Evolutionary conservation across 2,329 filamentous ascomycete species (phyloP).

Genomic region (Aspergillus clavatus): DNA sequence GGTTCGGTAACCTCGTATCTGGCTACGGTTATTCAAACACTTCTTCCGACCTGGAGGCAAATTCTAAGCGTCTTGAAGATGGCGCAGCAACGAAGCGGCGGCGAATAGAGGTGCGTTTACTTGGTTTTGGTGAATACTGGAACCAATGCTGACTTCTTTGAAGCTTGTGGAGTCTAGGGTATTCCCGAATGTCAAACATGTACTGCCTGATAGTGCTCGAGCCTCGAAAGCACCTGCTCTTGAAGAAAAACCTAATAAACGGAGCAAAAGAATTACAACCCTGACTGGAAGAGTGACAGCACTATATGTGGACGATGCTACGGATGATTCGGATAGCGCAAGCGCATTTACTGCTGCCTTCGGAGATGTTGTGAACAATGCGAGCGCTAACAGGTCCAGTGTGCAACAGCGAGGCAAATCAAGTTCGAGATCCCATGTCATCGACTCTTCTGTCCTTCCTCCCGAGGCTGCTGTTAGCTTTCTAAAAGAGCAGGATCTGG

Average conservation of each 20-base stretch:
- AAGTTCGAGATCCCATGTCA: constrained; percentile 26
- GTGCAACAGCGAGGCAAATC: constrained; percentile 15
- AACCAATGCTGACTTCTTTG: constrained; percentile 3
- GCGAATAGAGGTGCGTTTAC: constrained; percentile 32
- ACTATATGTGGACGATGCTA: constrained; percentile 52
- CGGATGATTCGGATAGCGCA: constrained; percentile 12
- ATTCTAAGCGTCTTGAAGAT: constrained; percentile 12
- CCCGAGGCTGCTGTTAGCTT: constrained; percentile 64
- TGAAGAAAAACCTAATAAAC: constrained; percentile 41
- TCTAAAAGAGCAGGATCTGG: constrained; percentile 65
- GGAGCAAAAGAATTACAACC: constrained; percentile 67
- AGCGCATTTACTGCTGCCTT: constrained; percentile 5
- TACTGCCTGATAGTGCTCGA: constrained; percentile 3
- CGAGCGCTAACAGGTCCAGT: constrained; percentile 4
- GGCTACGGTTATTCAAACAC: constrained; percentile 38
- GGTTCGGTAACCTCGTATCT: constrained; percentile 36
- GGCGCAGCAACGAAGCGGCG: constrained; percentile 34
- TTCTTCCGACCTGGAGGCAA: constrained; percentile 8
- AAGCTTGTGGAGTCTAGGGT: constrained; percentile 25
- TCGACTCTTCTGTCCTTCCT: constrained; percentile 59
- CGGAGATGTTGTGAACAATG: neutral
- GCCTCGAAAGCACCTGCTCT: constrained; percentile 10
- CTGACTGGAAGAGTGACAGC: constrained; percentile 75
- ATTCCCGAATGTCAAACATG: constrained; percentile 11
- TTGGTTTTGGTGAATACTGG: neutral